Evolutionary conservation across 345 rosid genomes (phyloP).

Genomic region (Rubroshorea leprosula): DNA sequence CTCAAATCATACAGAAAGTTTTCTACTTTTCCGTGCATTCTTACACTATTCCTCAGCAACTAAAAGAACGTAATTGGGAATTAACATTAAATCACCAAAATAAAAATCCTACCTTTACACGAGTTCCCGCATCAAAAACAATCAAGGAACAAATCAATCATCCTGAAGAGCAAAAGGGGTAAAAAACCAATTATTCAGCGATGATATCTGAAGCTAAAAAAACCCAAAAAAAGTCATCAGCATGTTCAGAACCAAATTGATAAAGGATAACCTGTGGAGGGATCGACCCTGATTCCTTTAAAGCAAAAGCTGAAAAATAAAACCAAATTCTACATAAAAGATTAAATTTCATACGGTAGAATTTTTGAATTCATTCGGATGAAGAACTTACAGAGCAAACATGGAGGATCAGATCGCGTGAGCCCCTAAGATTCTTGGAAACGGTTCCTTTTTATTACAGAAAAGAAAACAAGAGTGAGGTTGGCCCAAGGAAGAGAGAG

Average conservation of each 20-base stretch:
- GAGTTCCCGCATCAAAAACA: slow-evolving; percentile 16
- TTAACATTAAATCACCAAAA: neutral
- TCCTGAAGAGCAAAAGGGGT: neutral
- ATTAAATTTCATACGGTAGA: neutral
- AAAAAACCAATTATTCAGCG: neutral
- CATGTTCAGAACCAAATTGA: neutral
- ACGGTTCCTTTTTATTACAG: slow-evolving; percentile 6
- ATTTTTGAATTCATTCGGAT: neutral
- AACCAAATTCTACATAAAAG: neutral
- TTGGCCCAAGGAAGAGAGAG: neutral
- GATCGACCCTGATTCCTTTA: neutral
- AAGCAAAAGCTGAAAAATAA: neutral
- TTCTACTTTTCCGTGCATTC: neutral
- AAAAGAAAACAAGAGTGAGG: neutral
- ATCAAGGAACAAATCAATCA: slow-evolving; percentile 7
- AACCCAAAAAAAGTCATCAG: neutral
- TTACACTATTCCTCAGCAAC: slow-evolving; percentile 9
- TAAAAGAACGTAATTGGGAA: slow-evolving; percentile 10
- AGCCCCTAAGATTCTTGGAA: slow-evolving; percentile 21
- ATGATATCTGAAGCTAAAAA: neutral
- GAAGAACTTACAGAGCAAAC: slow-evolving; percentile 10
- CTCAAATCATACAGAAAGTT: neutral
- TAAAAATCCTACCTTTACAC: slow-evolving; percentile 14
- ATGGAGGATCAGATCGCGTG: slow-evolving; percentile 19
- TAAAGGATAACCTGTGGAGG: too few species aligned